phyloP scores from a whole-genome alignment of 768 basidiomycete genomes.

The Serpula lacrymans region DNA sequence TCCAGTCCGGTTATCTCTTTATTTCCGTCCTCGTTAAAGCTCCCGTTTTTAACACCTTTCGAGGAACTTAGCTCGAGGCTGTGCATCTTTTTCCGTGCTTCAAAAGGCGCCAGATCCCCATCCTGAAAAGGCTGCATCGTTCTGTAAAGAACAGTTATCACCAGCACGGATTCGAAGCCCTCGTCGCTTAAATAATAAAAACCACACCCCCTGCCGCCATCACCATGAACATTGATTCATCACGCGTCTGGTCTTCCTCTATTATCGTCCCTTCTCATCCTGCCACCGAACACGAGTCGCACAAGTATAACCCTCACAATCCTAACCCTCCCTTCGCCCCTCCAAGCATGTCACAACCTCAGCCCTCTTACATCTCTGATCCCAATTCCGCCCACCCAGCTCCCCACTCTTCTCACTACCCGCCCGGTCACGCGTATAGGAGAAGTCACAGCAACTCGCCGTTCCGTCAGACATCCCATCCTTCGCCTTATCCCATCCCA shows the following conservation, averaged over 20 bases:
- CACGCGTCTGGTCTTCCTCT: constrained; percentile 31
- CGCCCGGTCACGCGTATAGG: constrained; percentile 30
- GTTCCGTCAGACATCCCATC: constrained; percentile 36
- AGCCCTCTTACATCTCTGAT: constrained; percentile 30
- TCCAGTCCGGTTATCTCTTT: not conserved
- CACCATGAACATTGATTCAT: constrained; percentile 33
- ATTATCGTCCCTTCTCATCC: constrained; percentile 23
- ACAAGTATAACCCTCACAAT: constrained; percentile 24
- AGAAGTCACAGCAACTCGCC: constrained; percentile 29
- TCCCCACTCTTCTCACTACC: constrained; percentile 31
- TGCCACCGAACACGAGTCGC: constrained; percentile 32
- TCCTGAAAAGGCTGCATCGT: constrained; percentile 14
- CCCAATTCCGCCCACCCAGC: constrained; percentile 24
- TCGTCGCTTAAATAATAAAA: constrained; percentile 37
- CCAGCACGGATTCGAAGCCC: too few relatives aligned
- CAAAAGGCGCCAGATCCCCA: constrained; percentile 18
- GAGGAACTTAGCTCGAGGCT: constrained; percentile 17
- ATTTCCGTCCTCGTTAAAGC: not conserved
- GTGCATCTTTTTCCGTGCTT: constrained; percentile 9
- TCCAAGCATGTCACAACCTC: constrained; percentile 37
- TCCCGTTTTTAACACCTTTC: too few relatives aligned
- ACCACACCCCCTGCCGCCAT: constrained; percentile 17
- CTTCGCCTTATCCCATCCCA: constrained; percentile 37
- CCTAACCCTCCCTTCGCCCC: constrained; percentile 20
- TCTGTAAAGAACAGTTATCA: constrained; percentile 27